Base-by-base conservation (phyloP, 768 basidiomycete genomes). In the Psilocybe cubensis region DNA sequence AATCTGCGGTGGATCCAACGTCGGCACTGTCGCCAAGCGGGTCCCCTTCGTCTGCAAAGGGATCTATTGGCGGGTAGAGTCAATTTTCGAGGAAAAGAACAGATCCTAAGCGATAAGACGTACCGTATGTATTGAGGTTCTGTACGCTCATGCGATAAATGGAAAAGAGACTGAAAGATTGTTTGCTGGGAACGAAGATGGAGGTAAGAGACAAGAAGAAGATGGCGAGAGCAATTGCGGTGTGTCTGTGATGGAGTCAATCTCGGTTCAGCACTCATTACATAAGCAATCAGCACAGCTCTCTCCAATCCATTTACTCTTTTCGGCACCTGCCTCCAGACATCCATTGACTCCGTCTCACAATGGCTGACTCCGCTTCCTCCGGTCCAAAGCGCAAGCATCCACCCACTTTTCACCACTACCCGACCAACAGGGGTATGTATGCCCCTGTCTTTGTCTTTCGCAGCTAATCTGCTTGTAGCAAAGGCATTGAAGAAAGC, bases 1-100 rank as follows among this genome's bases (percentile, higher is more conserved):
- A 89, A 72, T 92, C 86, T 68, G 85, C 76, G 72, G 87, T 86
- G 62, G 90, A 88, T 64, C 89, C 90, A 68, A 92, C 89, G 80
- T 91, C 87, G 67, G 87, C 76, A 69, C 72, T 82, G 68, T 80
- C 81, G 72, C 78, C 85, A 70, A 92, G 89, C 70, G 88, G 87
- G 76, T 93, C 92, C 68, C 87, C 90, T 76, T 92, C 91, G 77
- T 95, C 95, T 80, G 91, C 92, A 82, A 96, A 96, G 80, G 94
- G 94, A 85, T 96, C 95, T 94, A 61, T 51, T 21, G 43, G 18
- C 40, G 12, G 54, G 57, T 52, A 49, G 65, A 41, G 53, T 59
- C 53, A 66, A 59, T 52, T 58, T 52, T 45, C 53, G 43, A 52
- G 38, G 33, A 41, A 29, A 11, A 21, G 12, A 28, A 42, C 31